Conservation (phyloP, 139 green algal genomes). For the Zygnema cylindricum region DNA sequence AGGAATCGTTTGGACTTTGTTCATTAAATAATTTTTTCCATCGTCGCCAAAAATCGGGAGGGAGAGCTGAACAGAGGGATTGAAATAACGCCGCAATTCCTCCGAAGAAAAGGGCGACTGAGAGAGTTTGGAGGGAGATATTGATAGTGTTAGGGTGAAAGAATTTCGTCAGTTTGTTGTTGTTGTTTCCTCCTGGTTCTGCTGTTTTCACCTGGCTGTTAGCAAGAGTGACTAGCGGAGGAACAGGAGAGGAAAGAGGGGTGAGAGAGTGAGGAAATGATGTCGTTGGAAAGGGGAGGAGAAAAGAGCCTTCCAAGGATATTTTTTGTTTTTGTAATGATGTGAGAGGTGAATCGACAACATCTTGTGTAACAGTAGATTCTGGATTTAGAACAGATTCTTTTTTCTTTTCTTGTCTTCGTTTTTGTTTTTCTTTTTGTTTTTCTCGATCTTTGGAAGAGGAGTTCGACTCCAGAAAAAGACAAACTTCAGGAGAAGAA, state of each 20-base stretch:
- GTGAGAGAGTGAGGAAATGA: neutral
- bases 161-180: neutral
- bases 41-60: constrained; percentile 56
- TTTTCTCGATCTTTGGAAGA: neutral
- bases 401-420: too few species aligned
- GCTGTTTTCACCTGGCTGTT: neutral
- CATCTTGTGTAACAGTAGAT: neutral
- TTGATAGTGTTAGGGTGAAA: neutral
- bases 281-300: neutral
- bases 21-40: constrained; percentile 54
- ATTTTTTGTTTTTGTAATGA: neutral
- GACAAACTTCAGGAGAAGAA: neutral
- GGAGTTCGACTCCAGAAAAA: neutral
- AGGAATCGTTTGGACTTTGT: neutral
- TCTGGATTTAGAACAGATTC: too few species aligned
- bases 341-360: neutral
- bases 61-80: constrained; percentile 45
- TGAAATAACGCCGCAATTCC: constrained; percentile 30
- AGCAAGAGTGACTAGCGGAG: neutral
- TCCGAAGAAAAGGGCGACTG: constrained; percentile 46
- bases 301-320: neutral
- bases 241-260: neutral
- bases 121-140: constrained; percentile 12
- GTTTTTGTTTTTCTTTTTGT: too few species aligned
- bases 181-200: neutral